A percentile compares a stretch with the other conserved stretches of the same genome.
These are phyloP conservation scores for Batkoa obscura DNA, from an alignment of 371 early-diverging fungal genomes.

Conservation along the genomic window DNA sequence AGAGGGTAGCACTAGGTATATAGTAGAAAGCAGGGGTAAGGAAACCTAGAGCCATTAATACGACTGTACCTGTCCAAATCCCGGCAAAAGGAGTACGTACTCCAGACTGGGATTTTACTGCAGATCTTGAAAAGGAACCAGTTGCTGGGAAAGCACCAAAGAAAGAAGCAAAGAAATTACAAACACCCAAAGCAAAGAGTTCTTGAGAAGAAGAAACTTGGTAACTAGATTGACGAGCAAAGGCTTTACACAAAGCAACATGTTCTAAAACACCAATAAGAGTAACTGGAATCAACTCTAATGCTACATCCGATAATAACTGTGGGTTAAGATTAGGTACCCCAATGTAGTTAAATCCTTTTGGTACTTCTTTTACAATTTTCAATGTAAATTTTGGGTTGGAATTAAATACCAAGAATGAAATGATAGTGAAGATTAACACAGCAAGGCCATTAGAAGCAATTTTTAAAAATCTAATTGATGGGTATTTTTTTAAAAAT, in stretches of 20 bases:
- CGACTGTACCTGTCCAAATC: slow-evolving; percentile 44
- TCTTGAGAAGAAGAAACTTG: slow-evolving; percentile 52
- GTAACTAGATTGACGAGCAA: slow-evolving; percentile 37
- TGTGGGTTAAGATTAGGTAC: not conserved
- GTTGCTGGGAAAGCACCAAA: slow-evolving; percentile 66
- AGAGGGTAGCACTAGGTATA: slow-evolving; percentile 52
- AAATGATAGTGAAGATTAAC: slow-evolving; percentile 24
- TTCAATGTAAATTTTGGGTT: not conserved
- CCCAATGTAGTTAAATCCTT: slow-evolving; percentile 23
- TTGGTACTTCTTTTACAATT: slow-evolving; percentile 45
- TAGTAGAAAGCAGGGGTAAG: slow-evolving; percentile 66
- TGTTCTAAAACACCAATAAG: slow-evolving; percentile 64
- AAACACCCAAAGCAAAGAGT: slow-evolving; percentile 61
- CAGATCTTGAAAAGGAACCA: slow-evolving; percentile 71
- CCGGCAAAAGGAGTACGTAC: slow-evolving; percentile 64
- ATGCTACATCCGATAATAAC: slow-evolving; percentile 18
- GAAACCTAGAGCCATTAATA: slow-evolving; percentile 50
- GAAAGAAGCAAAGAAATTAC: slow-evolving; percentile 60
- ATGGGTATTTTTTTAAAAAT: slow-evolving; percentile 7
- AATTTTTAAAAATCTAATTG: slow-evolving; percentile 20
- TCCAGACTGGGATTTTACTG: slow-evolving; percentile 56
- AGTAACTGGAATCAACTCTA: slow-evolving; percentile 35
- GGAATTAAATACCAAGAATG: slow-evolving; percentile 14
- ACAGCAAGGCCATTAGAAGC: slow-evolving; percentile 22
- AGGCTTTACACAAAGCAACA: slow-evolving; percentile 62